Evolutionary conservation across 148 eudicot species (phyloP).

Genomic region (Cornus suecica): DNA sequence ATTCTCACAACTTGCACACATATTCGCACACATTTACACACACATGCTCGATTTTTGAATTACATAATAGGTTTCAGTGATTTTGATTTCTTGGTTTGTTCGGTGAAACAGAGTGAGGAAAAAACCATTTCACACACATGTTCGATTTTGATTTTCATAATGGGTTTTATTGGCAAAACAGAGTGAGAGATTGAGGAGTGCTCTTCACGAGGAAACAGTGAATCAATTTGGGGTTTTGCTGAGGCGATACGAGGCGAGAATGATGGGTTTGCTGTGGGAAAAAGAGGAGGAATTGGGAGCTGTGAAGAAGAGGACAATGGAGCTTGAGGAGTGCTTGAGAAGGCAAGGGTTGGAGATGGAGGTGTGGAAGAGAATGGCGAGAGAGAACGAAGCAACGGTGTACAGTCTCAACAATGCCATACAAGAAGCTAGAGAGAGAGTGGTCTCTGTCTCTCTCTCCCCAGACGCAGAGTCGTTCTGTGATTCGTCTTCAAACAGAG

Average conservation of each 20-base stretch:
- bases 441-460: neutral
- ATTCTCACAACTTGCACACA: no score
- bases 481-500: constrained; percentile 9
- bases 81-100: no score
- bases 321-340: constrained; percentile 33
- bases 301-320: constrained; percentile 26
- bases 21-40: neutral
- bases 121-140: neutral
- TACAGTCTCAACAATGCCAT: constrained; percentile 28
- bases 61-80: no score
- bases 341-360: constrained; percentile 33
- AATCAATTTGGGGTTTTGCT: constrained; percentile 20
- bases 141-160: neutral
- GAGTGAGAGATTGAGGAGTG: constrained; percentile 36
- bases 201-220: constrained; percentile 32
- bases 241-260: constrained; percentile 26
- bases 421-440: constrained; percentile 19
- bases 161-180: neutral
- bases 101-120: constrained; percentile 34
- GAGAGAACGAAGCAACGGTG: constrained; percentile 34
- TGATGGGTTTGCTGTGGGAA: constrained; percentile 22
- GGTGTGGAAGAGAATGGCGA: constrained; percentile 42
- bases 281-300: constrained; percentile 39
- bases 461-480: constrained; percentile 42
- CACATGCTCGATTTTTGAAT: neutral